A percentile compares a stretch with the other conserved stretches of the same genome.
These are phyloP conservation scores for Jaltomata sinuosa DNA, from an alignment of 257 asterid species.

Conservation along the genomic window DNA sequence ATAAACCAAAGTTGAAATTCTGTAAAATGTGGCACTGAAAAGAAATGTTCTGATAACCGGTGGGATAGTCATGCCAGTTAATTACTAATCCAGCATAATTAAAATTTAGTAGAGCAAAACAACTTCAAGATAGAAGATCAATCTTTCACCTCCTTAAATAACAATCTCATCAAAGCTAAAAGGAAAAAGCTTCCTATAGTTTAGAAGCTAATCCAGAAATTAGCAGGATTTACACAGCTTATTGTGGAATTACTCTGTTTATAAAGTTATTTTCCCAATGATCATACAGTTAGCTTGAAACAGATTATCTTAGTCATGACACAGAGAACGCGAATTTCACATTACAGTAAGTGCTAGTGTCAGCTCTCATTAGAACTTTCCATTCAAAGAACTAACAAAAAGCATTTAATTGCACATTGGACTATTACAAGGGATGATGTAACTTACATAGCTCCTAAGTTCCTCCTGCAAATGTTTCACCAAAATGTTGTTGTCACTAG, in stretches of 20 bases:
- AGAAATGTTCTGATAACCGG: background rate
- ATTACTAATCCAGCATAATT: background rate
- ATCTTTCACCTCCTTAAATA: background rate
- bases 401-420: background rate
- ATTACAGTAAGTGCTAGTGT: background rate
- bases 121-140: background rate
- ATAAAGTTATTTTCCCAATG: background rate
- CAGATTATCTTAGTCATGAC: background rate
- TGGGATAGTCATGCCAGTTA: background rate
- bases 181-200: background rate
- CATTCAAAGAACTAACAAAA: background rate
- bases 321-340: background rate
- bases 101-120: background rate
- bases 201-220: background rate
- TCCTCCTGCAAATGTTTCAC: conserved; percentile 92
- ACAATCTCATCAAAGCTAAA: background rate
- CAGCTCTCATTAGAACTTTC: background rate
- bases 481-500: conserved; percentile 48
- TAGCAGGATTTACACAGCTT: background rate
- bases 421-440: background rate
- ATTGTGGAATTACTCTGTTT: background rate
- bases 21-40: background rate
- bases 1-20: background rate
- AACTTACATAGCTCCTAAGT: conserved; percentile 76
- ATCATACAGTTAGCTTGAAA: background rate